These are phyloP conservation scores for Isoetes taiwanensis DNA, from an alignment of 75 land plant genomes.

Conservation along the genomic window DNA sequence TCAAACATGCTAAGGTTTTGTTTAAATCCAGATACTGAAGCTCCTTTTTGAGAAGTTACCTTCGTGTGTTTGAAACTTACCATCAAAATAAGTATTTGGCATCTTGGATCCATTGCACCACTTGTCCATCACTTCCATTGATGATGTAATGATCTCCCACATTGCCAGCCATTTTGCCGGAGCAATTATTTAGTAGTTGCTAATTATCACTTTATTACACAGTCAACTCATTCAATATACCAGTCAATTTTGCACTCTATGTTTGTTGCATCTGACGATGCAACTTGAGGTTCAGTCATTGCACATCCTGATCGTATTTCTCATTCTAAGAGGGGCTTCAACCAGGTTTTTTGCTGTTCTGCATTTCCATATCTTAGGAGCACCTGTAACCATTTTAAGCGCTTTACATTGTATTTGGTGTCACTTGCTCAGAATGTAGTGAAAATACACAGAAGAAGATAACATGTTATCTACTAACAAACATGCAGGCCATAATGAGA, in stretches of 20 bases:
- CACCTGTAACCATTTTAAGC: too few relatives aligned
- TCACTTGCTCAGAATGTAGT: too few relatives aligned
- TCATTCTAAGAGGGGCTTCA: slow-evolving; percentile 80
- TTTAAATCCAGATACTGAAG: too few relatives aligned
- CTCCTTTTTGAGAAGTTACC: too few relatives aligned
- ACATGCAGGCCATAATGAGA: too few relatives aligned
- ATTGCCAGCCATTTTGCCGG: slow-evolving; percentile 16
- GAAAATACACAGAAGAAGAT: too few relatives aligned
- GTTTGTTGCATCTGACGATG: slow-evolving; percentile 98
- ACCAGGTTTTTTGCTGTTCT: slow-evolving; percentile 71
- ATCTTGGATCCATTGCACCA: slow-evolving; percentile 99
- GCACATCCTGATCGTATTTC: slow-evolving; percentile 93
- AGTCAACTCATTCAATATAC: too few relatives aligned
- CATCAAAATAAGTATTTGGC: slow-evolving; percentile 82
- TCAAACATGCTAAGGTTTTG: too few relatives aligned
- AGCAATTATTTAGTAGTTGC: neutral
- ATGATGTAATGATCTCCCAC: slow-evolving; percentile 68
- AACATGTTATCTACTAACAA: too few relatives aligned
- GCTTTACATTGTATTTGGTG: too few relatives aligned
- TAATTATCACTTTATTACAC: neutral
- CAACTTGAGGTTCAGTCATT: slow-evolving; percentile 98
- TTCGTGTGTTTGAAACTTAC: too few relatives aligned
- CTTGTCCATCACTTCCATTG: slow-evolving; percentile 99
- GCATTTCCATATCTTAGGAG: slow-evolving; percentile 74
- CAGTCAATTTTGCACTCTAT: slow-evolving; percentile 79